phyloP scores from a whole-genome alignment of 768 basidiomycete species.

The Ramaria rubella region DNA sequence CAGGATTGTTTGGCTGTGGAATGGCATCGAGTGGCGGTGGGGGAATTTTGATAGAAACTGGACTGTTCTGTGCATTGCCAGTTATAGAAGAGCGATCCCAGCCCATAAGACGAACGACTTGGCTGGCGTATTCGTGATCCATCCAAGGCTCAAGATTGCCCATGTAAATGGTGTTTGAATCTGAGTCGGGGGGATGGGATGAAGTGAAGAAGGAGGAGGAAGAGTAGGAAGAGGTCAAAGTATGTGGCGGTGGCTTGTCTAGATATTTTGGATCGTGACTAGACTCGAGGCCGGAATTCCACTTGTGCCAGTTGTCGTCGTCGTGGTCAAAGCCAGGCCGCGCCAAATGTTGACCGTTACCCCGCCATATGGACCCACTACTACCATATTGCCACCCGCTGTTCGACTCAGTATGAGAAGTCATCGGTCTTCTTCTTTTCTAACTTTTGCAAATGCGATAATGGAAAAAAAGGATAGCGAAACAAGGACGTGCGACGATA shows the following conservation, averaged over 20 bases:
- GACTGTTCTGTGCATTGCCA: slow-evolving; percentile 1
- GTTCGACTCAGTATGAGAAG: background rate
- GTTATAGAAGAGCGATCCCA: slow-evolving; percentile 53
- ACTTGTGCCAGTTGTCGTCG: background rate
- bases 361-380: slow-evolving; percentile 7
- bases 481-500: slow-evolving; percentile 8
- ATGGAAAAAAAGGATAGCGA: slow-evolving; percentile 1
- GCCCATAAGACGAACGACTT: slow-evolving; percentile 79
- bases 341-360: background rate
- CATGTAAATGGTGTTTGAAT: slow-evolving; percentile 61
- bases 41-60: slow-evolving; percentile 59
- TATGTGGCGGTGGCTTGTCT: background rate
- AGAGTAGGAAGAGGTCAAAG: background rate
- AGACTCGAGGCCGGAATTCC: background rate
- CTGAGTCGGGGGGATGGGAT: slow-evolving; percentile 22
- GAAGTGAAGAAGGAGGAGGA: slow-evolving; percentile 25
- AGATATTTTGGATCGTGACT: background rate
- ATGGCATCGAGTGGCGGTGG: slow-evolving; percentile 49
- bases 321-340: background rate
- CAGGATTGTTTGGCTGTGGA: slow-evolving; percentile 74
- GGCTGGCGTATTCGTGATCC: slow-evolving; percentile 92
- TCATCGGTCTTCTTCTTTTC: background rate
- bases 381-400: slow-evolving; percentile 5
- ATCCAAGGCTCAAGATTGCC: slow-evolving; percentile 92
- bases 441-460: background rate